phyloP scores from a whole-genome alignment of 129 eudicot species.

The Flaveria brownii region DNA sequence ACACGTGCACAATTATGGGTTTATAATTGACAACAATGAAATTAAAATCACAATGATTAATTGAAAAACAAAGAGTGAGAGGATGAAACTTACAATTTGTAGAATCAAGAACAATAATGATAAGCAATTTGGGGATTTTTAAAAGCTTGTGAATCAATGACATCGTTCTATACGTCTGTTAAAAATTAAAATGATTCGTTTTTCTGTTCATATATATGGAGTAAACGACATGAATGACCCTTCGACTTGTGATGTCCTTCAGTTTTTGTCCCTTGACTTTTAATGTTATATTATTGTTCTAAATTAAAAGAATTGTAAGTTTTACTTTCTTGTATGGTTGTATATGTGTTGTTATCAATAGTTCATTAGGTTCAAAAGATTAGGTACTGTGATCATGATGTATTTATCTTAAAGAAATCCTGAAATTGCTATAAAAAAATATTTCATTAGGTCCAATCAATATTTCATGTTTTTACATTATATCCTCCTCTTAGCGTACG shows the following conservation, averaged over 20 bases:
- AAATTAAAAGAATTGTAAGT: neutral
- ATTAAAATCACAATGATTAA: neutral
- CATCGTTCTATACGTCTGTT: neutral
- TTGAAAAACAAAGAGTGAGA: conserved; percentile 9
- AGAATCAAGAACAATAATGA: conserved; percentile 24
- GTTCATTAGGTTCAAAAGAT: neutral
- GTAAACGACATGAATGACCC: conserved; percentile 20
- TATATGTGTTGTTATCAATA: no score
- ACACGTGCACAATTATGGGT: conserved; percentile 2
- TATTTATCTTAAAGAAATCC: neutral
- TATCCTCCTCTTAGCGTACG: no score
- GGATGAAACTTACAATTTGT: conserved; percentile 19
- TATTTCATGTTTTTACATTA: no score
- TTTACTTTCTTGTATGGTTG: neutral
- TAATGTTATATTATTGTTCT: neutral
- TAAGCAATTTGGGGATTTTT: conserved; percentile 24
- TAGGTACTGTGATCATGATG: neutral
- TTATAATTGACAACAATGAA: neutral
- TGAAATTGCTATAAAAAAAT: no score
- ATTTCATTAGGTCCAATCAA: no score
- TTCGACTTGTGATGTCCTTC: neutral
- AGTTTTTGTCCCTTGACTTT: neutral
- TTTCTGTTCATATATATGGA: conserved; percentile 29
- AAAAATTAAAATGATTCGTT: conserved; percentile 11
- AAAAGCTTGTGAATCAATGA: conserved; percentile 17